Base-by-base conservation (phyloP, 306 rosid genomes). In the Cicer judaicum region DNA sequence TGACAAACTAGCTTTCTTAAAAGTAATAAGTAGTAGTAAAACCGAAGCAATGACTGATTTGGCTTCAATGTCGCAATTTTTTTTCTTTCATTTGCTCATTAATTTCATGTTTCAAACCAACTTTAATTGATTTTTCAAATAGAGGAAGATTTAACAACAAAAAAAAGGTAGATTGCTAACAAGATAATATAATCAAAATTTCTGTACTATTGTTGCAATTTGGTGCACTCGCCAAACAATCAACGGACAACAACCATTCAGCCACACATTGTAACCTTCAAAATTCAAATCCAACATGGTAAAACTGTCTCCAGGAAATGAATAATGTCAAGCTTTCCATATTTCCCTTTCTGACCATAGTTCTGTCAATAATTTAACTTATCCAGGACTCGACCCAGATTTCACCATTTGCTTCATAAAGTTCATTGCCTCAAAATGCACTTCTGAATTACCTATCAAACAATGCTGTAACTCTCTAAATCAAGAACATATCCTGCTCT, bases 301-400 rank as follows among this genome's bases (percentile, higher is more conserved):
- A 55, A 76, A 67, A 76, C 76, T 73, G 59, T 75, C 73, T 82
- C 87, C 79, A 84, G 68, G 63, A 89, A 79, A 69, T 76, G 81
- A 71, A 88, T 79, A 74, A 80, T 61, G 80, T 86, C 85, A 76
- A 15, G 87, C 83, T 82, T 79, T 89, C 96, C 89, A 82, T 71
- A 85, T 80, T 84, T 87, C 88, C 79, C 86, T 76, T 67, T 88
- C 86, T 34, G 89, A 82, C 24, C 81, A 49, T 75, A 82, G 76
- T 40, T 89, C 79, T 10, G 74, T 80, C 70, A 75, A 83, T 56
- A 84, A 73, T 41, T 84, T 87, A 57, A 61, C 87, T 73, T 79
- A 89, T 64, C 77, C 79, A 1, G 81, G 91, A 21, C 81, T 78
- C 67, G 74, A 80, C 61, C 87, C 64, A 60, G 62, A 78, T 84